These are phyloP conservation scores for Daldinia vernicosa DNA, from an alignment of 495 filamentous ascomycete species.

Conservation along the genomic window DNA sequence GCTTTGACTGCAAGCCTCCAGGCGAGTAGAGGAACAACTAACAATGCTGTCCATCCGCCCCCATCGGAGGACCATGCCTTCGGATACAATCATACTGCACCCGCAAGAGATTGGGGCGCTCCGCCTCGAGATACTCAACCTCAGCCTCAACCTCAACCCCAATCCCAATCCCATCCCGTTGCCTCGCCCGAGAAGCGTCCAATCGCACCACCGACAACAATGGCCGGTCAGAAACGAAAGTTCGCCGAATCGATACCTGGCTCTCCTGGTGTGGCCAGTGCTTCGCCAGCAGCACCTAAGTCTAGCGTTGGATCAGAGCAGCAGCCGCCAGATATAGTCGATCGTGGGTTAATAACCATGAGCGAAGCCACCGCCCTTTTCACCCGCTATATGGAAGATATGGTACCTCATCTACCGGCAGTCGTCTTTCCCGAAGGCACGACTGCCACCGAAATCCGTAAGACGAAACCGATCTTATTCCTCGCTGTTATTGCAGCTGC, in stretches of 20 bases:
- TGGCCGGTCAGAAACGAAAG: constrained; percentile 61
- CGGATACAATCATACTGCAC: constrained; percentile 22
- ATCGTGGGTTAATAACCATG: constrained; percentile 71
- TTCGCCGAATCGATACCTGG: constrained; percentile 43
- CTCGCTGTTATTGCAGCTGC: constrained; percentile 80
- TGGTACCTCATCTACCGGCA: constrained; percentile 77
- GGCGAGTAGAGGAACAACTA: constrained; percentile 56
- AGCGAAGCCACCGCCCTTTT: constrained; percentile 72
- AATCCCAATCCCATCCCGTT: constrained; percentile 20
- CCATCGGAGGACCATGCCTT: constrained; percentile 46
- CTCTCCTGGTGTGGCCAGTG: constrained; percentile 25
- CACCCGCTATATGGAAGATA: constrained; percentile 70
- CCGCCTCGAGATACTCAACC: constrained; percentile 37
- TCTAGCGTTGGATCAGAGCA: constrained; percentile 5
- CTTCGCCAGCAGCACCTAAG: constrained; percentile 13
- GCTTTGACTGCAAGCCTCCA: constrained; percentile 81
- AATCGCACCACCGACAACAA: constrained; percentile 46
- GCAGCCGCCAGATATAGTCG: constrained; percentile 70
- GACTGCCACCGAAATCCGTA: constrained; percentile 72
- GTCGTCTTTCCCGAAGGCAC: constrained; percentile 77
- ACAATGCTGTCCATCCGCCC: constrained; percentile 16
- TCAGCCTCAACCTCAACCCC: background rate
- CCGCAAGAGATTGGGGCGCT: constrained; percentile 41
- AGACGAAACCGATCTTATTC: constrained; percentile 79
- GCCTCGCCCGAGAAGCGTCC: constrained; percentile 36